Evolutionary conservation across 371 early-diverging fungal species (phyloP).

Genomic region (Rhizopus arrhizus): DNA sequence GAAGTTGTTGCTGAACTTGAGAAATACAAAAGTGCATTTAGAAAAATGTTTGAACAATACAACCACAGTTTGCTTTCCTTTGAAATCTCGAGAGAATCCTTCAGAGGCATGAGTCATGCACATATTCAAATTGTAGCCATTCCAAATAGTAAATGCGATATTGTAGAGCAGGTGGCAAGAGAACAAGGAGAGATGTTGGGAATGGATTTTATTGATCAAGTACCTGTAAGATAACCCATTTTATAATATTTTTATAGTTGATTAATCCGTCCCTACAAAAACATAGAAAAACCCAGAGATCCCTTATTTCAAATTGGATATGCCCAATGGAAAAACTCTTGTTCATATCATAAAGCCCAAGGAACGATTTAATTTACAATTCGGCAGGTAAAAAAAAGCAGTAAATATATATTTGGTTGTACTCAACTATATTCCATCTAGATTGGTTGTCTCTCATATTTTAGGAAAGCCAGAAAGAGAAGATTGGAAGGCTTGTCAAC

Average conservation of each 20-base stretch:
- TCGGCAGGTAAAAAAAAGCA: constrained; percentile 58
- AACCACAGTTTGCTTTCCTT: constrained; percentile 67
- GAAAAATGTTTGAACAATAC: constrained; percentile 47
- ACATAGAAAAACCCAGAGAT: constrained; percentile 32
- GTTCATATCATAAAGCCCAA: constrained; percentile 48
- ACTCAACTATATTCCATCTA: constrained; percentile 9
- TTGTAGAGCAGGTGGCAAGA: constrained; percentile 34
- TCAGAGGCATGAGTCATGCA: constrained; percentile 55
- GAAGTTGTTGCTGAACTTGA: constrained; percentile 60
- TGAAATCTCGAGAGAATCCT: constrained; percentile 63
- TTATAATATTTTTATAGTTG: neutral
- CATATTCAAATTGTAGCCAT: constrained; percentile 70
- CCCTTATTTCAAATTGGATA: constrained; percentile 67
- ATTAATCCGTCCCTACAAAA: neutral
- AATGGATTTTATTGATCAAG: constrained; percentile 36
- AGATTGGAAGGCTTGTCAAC: constrained; percentile 74
- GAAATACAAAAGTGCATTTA: constrained; percentile 58
- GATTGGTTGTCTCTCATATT: constrained; percentile 63
- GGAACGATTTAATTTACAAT: constrained; percentile 68
- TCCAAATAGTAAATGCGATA: constrained; percentile 36
- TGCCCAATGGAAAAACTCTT: constrained; percentile 56
- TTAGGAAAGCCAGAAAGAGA: constrained; percentile 65
- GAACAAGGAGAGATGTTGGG: constrained; percentile 44
- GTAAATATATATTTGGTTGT: constrained; percentile 5
- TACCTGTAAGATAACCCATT: constrained; percentile 47